Base-by-base conservation (phyloP, 805 yeast genomes). In the Pichia pseudocactophila region DNA sequence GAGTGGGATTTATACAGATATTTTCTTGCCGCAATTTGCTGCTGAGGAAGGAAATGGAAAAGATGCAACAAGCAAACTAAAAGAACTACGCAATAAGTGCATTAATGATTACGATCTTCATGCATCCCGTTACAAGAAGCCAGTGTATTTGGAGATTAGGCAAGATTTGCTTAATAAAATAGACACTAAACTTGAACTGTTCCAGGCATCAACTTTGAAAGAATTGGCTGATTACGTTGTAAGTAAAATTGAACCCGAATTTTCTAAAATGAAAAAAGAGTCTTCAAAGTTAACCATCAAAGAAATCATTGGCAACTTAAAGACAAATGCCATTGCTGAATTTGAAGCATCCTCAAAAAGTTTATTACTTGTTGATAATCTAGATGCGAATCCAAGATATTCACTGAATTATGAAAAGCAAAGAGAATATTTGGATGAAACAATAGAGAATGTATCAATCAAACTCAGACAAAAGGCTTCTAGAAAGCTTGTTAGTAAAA, bases 101-200 rank as follows among this genome's bases (percentile, higher is more conserved):
- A 52, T 87, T 12, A 64, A 61, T 0, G 56, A 63, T 11, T 90
- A 77, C 59, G 95, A 87, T 55, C 53, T 65, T 4, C 69, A 71
- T 44, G 98, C 97, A 2, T 72, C 92, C 1, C 76, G 88, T 43
- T 92, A 92, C 57, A 71, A 76, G 40, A 60, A 66, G 31, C 45
- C 71, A 2, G 94, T 89, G 2, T 92, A 83, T 58, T 55, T 67
- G 34, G 81, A 78, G 41, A 82, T 82, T 56, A 71, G 82, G 43
- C 51, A 47, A 1, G 68, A 64, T 12, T 67, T 92, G 40, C 45
- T 54, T 3, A 59, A 59, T 9, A 73, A 71, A 42, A 63, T 88
- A 35, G 74, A 76, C 50, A 50, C 55, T 0, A 67, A 65, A 44
- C 58, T 80, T 20, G 52, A 57, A 30, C 68, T 67, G 18, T 56